These are phyloP conservation scores for Ogataea corticis DNA, from an alignment of 805 yeast species.

Conservation along the genomic window DNA sequence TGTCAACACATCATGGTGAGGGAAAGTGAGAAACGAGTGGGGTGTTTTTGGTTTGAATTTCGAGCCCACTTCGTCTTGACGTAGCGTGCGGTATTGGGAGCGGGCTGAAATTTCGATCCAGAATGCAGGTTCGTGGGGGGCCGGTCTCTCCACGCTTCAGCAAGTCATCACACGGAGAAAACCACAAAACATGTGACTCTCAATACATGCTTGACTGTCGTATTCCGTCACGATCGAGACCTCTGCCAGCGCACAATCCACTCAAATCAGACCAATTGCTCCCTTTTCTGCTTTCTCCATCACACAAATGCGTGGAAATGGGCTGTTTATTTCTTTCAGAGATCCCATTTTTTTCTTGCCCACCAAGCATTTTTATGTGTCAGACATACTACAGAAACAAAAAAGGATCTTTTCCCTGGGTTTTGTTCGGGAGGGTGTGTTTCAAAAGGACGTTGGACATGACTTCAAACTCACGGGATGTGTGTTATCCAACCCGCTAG, in stretches of 20 bases:
- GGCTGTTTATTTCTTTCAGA: constrained; percentile 1
- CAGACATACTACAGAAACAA: constrained; percentile 1
- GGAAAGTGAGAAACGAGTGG: neutral
- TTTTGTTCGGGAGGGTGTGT: neutral
- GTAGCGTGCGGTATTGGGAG: neutral
- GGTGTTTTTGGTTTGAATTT: neutral
- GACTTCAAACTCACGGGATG: neutral
- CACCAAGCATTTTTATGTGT: neutral
- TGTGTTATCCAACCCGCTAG: neutral
- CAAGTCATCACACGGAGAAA: constrained; percentile 1
- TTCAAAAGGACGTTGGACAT: constrained; percentile 7
- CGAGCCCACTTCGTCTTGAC: constrained; percentile 1
- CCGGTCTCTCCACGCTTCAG: too few relatives aligned
- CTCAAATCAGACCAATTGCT: neutral
- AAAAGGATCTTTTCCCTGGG: constrained; percentile 16
- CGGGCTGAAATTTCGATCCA: neutral
- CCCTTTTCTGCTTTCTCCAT: neutral
- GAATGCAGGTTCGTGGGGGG: constrained; percentile 1
- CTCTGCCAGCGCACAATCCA: neutral
- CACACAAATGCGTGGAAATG: constrained; percentile 5
- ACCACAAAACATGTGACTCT: neutral
- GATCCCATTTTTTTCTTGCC: constrained; percentile 3
- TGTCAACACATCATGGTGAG: neutral
- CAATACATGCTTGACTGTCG: constrained; percentile 3
- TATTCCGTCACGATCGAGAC: constrained; percentile 3